A percentile compares a stretch with the other conserved stretches of the same genome.
These are phyloP conservation scores for Nicotiana undulata DNA, from an alignment of 257 asterid genomes.

Conservation along the genomic window DNA sequence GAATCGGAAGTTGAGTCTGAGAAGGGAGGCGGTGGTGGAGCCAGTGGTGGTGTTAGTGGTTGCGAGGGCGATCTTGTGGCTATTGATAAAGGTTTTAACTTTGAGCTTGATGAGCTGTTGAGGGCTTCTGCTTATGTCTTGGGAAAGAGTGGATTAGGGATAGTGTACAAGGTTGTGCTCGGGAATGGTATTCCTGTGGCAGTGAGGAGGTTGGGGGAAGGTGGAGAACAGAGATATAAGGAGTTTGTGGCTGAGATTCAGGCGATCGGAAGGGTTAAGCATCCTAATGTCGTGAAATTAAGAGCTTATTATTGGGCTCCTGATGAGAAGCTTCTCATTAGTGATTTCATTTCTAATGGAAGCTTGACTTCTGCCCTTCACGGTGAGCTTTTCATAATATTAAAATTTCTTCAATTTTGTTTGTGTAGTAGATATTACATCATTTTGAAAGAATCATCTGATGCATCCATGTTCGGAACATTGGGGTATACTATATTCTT, in stretches of 20 bases:
- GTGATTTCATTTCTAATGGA: slow-evolving; percentile 87
- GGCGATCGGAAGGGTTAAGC: slow-evolving; percentile 85
- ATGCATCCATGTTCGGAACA: not conserved
- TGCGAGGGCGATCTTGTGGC: slow-evolving; percentile 92
- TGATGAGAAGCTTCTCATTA: slow-evolving; percentile 92
- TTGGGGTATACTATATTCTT: not conserved
- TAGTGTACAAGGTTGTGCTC: slow-evolving; percentile 90
- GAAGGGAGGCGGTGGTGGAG: slow-evolving; percentile 51
- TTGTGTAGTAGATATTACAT: not conserved
- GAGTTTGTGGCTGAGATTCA: slow-evolving; percentile 87
- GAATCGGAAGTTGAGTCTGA: slow-evolving; percentile 80
- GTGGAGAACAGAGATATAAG: slow-evolving; percentile 86
- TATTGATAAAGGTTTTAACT: slow-evolving; percentile 81
- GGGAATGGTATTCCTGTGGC: slow-evolving; percentile 93
- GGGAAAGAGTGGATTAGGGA: slow-evolving; percentile 95
- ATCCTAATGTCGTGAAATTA: slow-evolving; percentile 78
- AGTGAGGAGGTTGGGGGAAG: slow-evolving; percentile 90
- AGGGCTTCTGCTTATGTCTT: slow-evolving; percentile 96
- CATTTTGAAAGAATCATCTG: not conserved
- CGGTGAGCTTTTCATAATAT: slow-evolving; percentile 34
- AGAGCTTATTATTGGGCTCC: slow-evolving; percentile 97
- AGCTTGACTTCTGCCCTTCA: slow-evolving; percentile 80
- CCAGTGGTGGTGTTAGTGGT: slow-evolving; percentile 45
- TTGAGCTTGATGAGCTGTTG: slow-evolving; percentile 81
- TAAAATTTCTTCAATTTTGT: not conserved